These are phyloP conservation scores for Kuraishia cidri DNA, from an alignment of 805 yeast species.

Conservation along the genomic window DNA sequence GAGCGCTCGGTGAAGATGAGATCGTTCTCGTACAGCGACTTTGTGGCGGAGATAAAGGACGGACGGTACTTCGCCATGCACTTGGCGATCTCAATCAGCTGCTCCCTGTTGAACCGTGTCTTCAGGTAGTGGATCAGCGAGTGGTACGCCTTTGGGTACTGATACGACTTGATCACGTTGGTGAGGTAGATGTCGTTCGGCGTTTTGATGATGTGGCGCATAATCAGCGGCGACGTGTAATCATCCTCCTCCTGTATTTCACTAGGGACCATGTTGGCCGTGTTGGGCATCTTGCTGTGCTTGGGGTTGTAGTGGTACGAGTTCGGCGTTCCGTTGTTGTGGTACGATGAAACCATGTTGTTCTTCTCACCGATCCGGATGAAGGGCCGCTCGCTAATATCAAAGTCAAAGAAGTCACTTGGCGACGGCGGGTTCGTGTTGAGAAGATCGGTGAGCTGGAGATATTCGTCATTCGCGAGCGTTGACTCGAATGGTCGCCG, in stretches of 20 bases:
- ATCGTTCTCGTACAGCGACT: constrained; percentile 64
- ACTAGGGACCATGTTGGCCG: constrained; percentile 31
- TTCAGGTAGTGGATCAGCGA: constrained; percentile 47
- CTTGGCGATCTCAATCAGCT: constrained; percentile 35
- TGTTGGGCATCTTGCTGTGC: constrained; percentile 42
- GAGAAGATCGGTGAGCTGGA: constrained; percentile 29
- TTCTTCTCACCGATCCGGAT: constrained; percentile 16
- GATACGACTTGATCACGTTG: constrained; percentile 35
- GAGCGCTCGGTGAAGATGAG: constrained; percentile 52
- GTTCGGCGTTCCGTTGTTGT: constrained; percentile 22
- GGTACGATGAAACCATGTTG: constrained; percentile 21
- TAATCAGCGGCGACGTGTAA: constrained; percentile 48
- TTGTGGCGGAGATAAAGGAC: constrained; percentile 68
- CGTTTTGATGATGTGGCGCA: constrained; percentile 46
- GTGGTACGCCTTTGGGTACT: constrained; percentile 57
- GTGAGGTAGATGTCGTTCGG: constrained; percentile 40
- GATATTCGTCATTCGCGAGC: constrained; percentile 30
- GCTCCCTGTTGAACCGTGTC: constrained; percentile 33
- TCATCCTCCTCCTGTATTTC: constrained; percentile 27
- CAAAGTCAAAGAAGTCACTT: constrained; percentile 15
- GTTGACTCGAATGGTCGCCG: constrained; percentile 19
- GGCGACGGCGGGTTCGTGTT: constrained; percentile 24
- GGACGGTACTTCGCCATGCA: constrained; percentile 63
- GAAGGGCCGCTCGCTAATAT: constrained; percentile 19
- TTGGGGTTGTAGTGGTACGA: constrained; percentile 41